phyloP scores from a whole-genome alignment of 768 basidiomycete genomes.

The Cantharellus anzutake region DNA sequence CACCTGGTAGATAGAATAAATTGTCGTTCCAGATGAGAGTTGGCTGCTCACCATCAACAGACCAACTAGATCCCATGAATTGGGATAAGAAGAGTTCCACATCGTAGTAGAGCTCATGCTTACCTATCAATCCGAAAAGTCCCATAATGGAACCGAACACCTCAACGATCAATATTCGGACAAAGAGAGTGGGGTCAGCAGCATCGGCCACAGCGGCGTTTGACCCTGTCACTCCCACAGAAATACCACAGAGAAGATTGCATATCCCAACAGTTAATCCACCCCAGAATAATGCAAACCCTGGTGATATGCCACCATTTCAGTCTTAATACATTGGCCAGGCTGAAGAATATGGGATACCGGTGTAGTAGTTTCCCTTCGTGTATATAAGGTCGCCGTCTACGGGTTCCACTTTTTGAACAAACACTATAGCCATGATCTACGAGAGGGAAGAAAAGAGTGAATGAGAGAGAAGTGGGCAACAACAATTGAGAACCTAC shows the following conservation, averaged over 20 bases:
- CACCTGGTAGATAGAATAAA: constrained; percentile 12
- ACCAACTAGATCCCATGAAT: constrained; percentile 33
- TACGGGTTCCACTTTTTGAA: constrained; percentile 49
- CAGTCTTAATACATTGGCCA: not conserved
- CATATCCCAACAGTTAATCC: constrained; percentile 87
- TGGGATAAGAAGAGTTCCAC: not conserved
- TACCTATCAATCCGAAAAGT: constrained; percentile 82
- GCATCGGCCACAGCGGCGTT: constrained; percentile 93
- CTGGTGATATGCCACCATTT: constrained; percentile 19
- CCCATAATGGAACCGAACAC: constrained; percentile 86
- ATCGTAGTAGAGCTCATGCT: constrained; percentile 15
- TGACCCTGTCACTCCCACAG: constrained; percentile 87
- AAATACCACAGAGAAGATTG: constrained; percentile 87
- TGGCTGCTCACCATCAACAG: constrained; percentile 46
- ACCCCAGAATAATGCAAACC: constrained; percentile 92
- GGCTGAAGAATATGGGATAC: constrained; percentile 17
- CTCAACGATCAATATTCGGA: constrained; percentile 93
- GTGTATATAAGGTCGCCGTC: constrained; percentile 60
- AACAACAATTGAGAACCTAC: constrained; percentile 26
- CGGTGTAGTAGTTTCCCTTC: constrained; percentile 80
- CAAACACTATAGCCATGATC: constrained; percentile 96
- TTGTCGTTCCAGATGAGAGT: not conserved
- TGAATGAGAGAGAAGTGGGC: not conserved
- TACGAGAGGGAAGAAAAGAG: constrained; percentile 15
- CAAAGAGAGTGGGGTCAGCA: constrained; percentile 83